Base-by-base conservation (phyloP, 1,284 basidiomycete species). In the Cryptococcus sp. region DNA sequence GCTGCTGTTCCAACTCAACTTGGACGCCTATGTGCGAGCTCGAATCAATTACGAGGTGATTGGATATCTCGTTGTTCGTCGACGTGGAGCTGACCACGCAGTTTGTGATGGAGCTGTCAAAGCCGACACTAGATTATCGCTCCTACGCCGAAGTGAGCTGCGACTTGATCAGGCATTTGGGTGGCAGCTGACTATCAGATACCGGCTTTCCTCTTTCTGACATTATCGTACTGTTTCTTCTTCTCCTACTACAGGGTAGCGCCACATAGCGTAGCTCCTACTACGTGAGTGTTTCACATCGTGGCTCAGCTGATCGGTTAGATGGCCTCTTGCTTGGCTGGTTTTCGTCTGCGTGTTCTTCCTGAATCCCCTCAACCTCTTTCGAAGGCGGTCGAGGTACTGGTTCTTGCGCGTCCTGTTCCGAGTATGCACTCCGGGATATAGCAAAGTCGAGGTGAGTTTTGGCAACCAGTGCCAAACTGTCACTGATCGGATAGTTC, bases 81-180 rank as follows among this genome's bases (percentile, higher is more conserved):
- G 5, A 16, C 92, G 90, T 65, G 87, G 88, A 53, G 79, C 82
- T 19, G 39, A 48, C 38, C 5, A 2, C 22, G 28, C 28, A 66
- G 66, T 94, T 97, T 69, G 93, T 97, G 45, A 93, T 97, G 90
- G 89, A 88, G 66, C 71, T 93, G 45, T 82, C 93, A 58, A 71
- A 86, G 45, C 84, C 84, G 25, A 80, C 79, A 32, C 75, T 94
- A 45, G 88, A 95, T 66, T 80, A 82, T 60, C 80, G 84, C 34
- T 81, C 88, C 68, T 97, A 86, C 65, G 83, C 90, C 51, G 86
- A 90, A 74, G 86, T 84, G 53, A 22, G 74, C 54, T 6, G 7
- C 12, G 10, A 19, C 18, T n/a, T 50, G 33, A 22, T 16, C 26
- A 25, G 6, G 3, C 38, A 5, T 12, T 23, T 9, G 24, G 6